Evolutionary conservation across 176 grass and related monocot genomes (phyloP).

Genomic region (Ensete ventricosum): DNA sequence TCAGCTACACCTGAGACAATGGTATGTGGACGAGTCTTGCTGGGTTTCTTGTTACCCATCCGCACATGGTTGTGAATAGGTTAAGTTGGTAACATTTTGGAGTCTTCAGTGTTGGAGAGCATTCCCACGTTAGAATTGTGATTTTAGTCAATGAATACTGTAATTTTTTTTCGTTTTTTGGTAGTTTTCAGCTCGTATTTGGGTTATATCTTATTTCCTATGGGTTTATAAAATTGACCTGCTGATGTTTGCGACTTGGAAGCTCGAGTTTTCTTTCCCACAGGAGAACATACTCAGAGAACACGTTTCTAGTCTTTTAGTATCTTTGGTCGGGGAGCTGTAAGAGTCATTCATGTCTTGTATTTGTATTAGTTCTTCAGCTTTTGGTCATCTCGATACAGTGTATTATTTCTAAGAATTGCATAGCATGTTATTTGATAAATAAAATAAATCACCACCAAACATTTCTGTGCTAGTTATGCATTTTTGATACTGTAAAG

Average conservation of each 20-base stretch:
- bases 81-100: neutral
- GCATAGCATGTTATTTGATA: too few species aligned
- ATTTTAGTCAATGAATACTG: neutral
- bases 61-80: too few species aligned
- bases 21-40: too few species aligned
- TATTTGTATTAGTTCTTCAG: too few species aligned
- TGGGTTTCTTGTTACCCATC: neutral
- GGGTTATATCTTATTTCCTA: neutral
- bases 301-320: neutral
- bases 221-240: neutral
- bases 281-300: neutral
- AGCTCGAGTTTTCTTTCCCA: neutral
- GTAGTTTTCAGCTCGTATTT: neutral
- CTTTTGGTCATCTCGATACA: too few species aligned
- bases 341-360: too few species aligned
- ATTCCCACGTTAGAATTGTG: neutral
- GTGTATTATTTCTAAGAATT: too few species aligned
- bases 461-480: too few species aligned
- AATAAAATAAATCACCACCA: too few species aligned
- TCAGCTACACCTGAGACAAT: neutral
- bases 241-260: neutral
- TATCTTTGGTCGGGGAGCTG: too few species aligned
- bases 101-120: neutral
- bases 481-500: too few species aligned
- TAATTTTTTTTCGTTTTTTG: neutral